These are phyloP conservation scores for Pythium dissimile DNA, from an alignment of 352 stramenopile species.

Conservation along the genomic window DNA sequence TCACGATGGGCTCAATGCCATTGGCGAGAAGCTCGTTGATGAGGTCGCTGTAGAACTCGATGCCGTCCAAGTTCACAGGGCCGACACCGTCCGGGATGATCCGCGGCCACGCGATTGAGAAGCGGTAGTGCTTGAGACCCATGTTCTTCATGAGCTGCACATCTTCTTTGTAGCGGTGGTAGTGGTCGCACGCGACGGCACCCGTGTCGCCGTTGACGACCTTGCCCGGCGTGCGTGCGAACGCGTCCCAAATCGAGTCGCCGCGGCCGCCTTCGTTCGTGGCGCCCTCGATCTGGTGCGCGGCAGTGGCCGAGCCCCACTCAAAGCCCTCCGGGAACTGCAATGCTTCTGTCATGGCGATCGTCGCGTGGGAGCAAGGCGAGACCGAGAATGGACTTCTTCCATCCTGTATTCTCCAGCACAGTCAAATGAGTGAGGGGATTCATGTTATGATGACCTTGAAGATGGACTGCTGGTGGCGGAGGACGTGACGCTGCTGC, in stretches of 20 bases:
- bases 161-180: constrained; percentile 88
- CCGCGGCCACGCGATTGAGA: constrained; percentile 92
- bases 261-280: constrained; percentile 80
- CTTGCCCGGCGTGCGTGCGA: constrained; percentile 25
- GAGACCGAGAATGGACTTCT: neutral
- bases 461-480: constrained; percentile 11
- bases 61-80: constrained; percentile 73
- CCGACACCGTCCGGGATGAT: constrained; percentile 56
- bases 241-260: constrained; percentile 84
- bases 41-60: constrained; percentile 91
- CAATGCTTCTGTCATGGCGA: constrained; percentile 39
- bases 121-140: constrained; percentile 90
- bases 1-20: constrained; percentile 88
- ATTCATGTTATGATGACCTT: neutral
- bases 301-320: constrained; percentile 85
- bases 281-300: constrained; percentile 94
- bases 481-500: neutral
- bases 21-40: constrained; percentile 78
- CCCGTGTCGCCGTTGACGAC: constrained; percentile 29
- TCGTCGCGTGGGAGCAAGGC: neutral
- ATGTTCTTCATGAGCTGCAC: constrained; percentile 88
- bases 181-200: constrained; percentile 91
- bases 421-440: neutral
- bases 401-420: neutral
- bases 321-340: constrained; percentile 64